phyloP scores from a whole-genome alignment of 495 filamentous ascomycete species.

The Cercophora scortea region DNA sequence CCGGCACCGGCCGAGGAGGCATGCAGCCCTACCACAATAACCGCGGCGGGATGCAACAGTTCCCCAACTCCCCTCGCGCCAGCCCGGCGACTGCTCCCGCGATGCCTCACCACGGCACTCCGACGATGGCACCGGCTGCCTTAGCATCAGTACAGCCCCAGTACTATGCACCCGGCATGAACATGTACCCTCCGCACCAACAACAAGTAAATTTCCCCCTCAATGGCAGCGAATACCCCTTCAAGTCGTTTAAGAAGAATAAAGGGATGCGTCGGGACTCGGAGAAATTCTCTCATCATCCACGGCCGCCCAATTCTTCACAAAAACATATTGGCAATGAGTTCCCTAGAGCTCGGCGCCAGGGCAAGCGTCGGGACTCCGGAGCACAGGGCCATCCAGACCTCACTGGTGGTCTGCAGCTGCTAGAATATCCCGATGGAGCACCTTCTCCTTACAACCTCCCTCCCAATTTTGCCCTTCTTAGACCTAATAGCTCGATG shows the following conservation, averaged over 20 bases:
- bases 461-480: conserved; percentile 28
- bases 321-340: conserved; percentile 20
- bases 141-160: conserved; percentile 50
- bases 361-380: conserved; percentile 33
- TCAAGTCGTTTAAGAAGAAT: conserved; percentile 31
- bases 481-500: conserved; percentile 32
- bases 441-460: conserved; percentile 17
- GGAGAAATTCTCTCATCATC: conserved; percentile 33
- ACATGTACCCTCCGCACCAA: conserved; percentile 33
- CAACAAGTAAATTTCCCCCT: conserved; percentile 59
- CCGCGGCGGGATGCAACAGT: conserved; percentile 48
- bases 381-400: conserved; percentile 14
- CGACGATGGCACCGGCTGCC: conserved; percentile 56
- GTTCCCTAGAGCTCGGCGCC: conserved; percentile 24
- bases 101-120: conserved; percentile 53
- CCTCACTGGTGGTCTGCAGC: conserved; percentile 11
- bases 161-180: conserved; percentile 46
- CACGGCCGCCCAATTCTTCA: conserved; percentile 22
- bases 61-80: conserved; percentile 56
- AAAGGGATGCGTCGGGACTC: conserved; percentile 32
- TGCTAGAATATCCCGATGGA: conserved; percentile 16
- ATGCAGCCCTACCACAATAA: conserved; percentile 61
- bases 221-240: conserved; percentile 28
- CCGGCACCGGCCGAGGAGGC: conserved; percentile 56
- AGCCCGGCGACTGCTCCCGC: conserved; percentile 66